phyloP scores from a whole-genome alignment of 495 filamentous ascomycete genomes.

The Penicillium flavigenum region DNA sequence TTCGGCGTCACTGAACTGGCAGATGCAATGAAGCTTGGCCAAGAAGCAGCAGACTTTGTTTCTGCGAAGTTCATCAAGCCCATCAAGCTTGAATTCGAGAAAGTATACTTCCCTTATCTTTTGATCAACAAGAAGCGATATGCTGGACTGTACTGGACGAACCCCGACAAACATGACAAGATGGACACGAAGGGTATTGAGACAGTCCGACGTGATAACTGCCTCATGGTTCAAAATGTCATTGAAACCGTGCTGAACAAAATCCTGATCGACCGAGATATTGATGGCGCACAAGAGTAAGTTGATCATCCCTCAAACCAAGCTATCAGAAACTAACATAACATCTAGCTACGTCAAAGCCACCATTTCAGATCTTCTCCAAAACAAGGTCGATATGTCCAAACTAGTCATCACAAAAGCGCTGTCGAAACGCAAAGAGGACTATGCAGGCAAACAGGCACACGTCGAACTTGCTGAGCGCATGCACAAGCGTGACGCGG shows the following conservation, averaged over 20 bases:
- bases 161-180: constrained; percentile 92
- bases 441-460: constrained; percentile 87
- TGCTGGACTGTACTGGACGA: constrained; percentile 95
- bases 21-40: constrained; percentile 88
- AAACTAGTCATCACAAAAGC: constrained; percentile 99
- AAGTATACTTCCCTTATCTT: constrained; percentile 97
- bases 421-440: constrained; percentile 63
- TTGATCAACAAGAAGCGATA: constrained; percentile 99
- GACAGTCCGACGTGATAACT: constrained; percentile 96
- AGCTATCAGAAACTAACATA: constrained; percentile 15
- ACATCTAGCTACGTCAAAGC: constrained; percentile 84
- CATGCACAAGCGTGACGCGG: constrained; percentile 94
- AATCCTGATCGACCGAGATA: constrained; percentile 90
- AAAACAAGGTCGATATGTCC: constrained; percentile 98
- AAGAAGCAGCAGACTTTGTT: constrained; percentile 84
- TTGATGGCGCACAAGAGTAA: constrained; percentile 90
- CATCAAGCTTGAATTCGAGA: constrained; percentile 99
- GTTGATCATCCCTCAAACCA: constrained; percentile 25
- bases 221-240: constrained; percentile 89
- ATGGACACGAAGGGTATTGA: constrained; percentile 99
- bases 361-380: constrained; percentile 90
- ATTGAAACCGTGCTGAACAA: constrained; percentile 96
- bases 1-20: constrained; percentile 84
- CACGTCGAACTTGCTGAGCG: constrained; percentile 91
- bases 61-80: constrained; percentile 90